Conservation (phyloP, 352 stramenopile genomes). For the Phytopythium boreale region DNA sequence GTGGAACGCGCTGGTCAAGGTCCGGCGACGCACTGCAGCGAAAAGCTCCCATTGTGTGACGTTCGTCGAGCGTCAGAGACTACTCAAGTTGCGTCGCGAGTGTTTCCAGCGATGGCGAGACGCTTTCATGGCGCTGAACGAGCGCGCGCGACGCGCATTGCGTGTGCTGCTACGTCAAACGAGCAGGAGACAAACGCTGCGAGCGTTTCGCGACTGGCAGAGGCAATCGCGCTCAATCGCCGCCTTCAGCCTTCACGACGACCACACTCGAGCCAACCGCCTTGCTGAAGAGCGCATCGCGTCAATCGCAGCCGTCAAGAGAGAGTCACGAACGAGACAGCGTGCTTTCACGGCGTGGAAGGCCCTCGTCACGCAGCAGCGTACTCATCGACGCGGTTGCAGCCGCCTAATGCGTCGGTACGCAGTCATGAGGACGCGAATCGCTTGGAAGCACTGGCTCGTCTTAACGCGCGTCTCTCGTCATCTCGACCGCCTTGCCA, state of each 20-base stretch:
- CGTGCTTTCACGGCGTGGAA: background rate
- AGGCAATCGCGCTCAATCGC: background rate
- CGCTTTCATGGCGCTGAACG: background rate
- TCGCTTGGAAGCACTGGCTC: constrained; percentile 3
- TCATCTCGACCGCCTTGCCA: background rate
- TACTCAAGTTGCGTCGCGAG: background rate
- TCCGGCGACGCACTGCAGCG: background rate
- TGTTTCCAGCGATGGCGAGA: constrained; percentile 1
- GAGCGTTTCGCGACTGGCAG: constrained; percentile 4
- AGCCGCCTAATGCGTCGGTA: background rate
- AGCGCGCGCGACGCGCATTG: background rate
- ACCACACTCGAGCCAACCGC: background rate
- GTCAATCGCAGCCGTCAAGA: background rate
- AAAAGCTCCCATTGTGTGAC: background rate
- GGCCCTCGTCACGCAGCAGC: background rate
- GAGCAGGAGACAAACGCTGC: background rate
- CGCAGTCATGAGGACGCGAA: background rate
- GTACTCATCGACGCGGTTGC: background rate
- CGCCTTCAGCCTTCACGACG: background rate
- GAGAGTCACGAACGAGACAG: background rate
- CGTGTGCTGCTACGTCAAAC: background rate
- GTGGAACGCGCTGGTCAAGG: background rate
- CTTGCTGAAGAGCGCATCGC: background rate
- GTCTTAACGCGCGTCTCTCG: background rate
- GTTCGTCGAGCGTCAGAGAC: background rate